Evolutionary conservation across 2,329 filamentous ascomycete species (phyloP).

Genomic region (Didymella sp.): DNA sequence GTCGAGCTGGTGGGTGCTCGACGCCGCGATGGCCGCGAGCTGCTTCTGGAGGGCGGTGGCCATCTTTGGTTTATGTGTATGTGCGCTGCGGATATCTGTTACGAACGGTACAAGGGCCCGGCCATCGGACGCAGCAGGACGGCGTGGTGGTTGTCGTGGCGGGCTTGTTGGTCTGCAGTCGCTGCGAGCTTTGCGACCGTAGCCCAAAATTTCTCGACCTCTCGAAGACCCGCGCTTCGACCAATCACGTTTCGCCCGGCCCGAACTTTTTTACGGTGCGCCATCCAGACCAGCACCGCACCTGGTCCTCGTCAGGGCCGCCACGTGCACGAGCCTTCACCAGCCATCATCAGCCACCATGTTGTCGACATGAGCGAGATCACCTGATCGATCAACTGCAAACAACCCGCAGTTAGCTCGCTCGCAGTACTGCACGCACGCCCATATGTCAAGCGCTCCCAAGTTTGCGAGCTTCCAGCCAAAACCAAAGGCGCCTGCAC

Average conservation of each 20-base stretch:
- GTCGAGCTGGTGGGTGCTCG: conserved; percentile 88
- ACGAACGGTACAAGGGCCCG: not conserved
- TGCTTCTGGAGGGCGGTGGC: conserved; percentile 85
- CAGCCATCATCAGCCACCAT: no score
- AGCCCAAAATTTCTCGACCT: conserved; percentile 29
- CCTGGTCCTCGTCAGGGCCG: not conserved
- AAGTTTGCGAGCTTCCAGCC: conserved; percentile 79
- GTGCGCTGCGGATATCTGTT: no score
- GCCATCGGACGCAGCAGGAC: conserved; percentile 37
- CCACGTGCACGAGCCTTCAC: not conserved
- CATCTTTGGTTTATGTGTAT: conserved; percentile 64
- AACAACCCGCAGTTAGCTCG: no score
- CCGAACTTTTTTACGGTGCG: conserved; percentile 10
- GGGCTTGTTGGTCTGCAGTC: conserved; percentile 17
- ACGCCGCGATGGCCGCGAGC: conserved; percentile 88
- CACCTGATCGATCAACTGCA: no score
- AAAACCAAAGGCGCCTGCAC: conserved; percentile 43
- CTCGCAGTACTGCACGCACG: no score
- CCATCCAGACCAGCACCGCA: conserved; percentile 5
- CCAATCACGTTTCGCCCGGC: conserved; percentile 6
- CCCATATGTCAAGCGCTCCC: no score
- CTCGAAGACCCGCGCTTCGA: conserved; percentile 1
- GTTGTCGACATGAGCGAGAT: no score
- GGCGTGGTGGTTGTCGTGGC: conserved; percentile 30
- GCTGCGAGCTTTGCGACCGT: not conserved